Base-by-base conservation (phyloP, 495 filamentous ascomycete species). In the Immersiella caudata region DNA sequence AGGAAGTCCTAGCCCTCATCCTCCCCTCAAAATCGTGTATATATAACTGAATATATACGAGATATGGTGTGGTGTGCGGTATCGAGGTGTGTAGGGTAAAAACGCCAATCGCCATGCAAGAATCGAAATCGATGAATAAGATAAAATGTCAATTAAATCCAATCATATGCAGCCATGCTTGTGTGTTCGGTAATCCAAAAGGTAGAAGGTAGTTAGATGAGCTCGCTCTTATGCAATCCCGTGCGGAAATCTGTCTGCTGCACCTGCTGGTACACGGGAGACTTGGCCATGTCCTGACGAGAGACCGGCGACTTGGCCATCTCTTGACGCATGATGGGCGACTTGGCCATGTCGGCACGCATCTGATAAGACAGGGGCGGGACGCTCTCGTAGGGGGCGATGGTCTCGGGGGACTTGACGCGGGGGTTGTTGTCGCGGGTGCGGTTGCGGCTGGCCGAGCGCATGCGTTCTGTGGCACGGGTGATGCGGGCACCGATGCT, bases 381-480 rank as follows among this genome's bases (percentile, higher is more conserved):
- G 24, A 88, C 78, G 66, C 84, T 87, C 74, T 89, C 86, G 73
- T 89, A 88, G 50, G 86, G 85, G 11, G 79, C 77, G 22, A 29
- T 54, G n/a, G 76, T 69, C 64, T 82, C 79, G 0, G 80, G 80
- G 18, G 81, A 78, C 74, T 79, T 76, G 72, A 76, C 76, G 22
- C 79, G 65, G 20, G 61, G 27, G 36, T 29, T 60, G 16, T 69
- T 66, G 11, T 78, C 64, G n/a, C 62, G 62, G 12, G 49, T 73
- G 54, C 74, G 61, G 75, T 71, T 74, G 27, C 90, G 85, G 74
- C 85, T 89, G 20, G 82, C 87, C n/a, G 87, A 89, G 20, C 89
- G 84, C 80, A 92, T 87, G 18, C 90, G 84, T 60, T 87, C 86
- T 0, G 90, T 89, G 8, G 90, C 81, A 16, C 88, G 88, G 65